Evolutionary conservation across 2,329 filamentous ascomycete genomes (phyloP), one percentile per base, ranked within the genome.

Genomic region (Trichophyton verrucosum): DNA sequence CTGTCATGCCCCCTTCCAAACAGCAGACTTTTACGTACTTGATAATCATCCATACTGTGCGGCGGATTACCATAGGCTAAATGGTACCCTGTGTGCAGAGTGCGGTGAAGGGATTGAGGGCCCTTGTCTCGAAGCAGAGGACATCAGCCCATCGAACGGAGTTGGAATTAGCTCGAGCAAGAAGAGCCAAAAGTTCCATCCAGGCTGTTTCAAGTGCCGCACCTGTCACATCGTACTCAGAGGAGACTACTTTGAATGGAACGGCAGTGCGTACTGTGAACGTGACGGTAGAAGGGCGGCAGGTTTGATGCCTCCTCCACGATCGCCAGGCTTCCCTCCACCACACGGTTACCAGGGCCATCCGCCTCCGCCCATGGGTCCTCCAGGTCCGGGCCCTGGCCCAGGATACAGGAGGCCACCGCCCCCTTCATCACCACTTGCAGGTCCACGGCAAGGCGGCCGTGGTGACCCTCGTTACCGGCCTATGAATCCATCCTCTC

Each of bases 41-140:
- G 77, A 87, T 65, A 90, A 99, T 74, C 81, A 84, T 62, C 94
- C 94, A 0, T 96, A 92, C 75, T 97, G 94, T 74, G 87, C 90
- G 66, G 85, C 86, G 57, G 91, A 97, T 74, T 99, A 97, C 71
- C 94, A 99, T 75, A 83, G 88, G 72, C 81, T 94, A 38, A 97
- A 97, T 68, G 87, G 87, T 58, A 95, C 89, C 55, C 77, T 96
- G 1, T 99, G 94, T 71, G 82, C 82, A 15, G 81, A 81, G 33
- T 99, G 94, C 72, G 82, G 88, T 65, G 78, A 79, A 9, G 94
- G 94, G 13, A 97, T 99, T 66, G 94, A 99, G 73, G 94, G 94
- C 0, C 86, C 91, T 66, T 99, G 95, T 68, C 79, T 96, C 42
- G 91, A 96, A 71, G 95, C 94, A 33, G 88, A 75, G n/a, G 75